These are phyloP conservation scores for Coccomyxa sp. DNA, from an alignment of 139 green algal genomes.

Conservation along the genomic window DNA sequence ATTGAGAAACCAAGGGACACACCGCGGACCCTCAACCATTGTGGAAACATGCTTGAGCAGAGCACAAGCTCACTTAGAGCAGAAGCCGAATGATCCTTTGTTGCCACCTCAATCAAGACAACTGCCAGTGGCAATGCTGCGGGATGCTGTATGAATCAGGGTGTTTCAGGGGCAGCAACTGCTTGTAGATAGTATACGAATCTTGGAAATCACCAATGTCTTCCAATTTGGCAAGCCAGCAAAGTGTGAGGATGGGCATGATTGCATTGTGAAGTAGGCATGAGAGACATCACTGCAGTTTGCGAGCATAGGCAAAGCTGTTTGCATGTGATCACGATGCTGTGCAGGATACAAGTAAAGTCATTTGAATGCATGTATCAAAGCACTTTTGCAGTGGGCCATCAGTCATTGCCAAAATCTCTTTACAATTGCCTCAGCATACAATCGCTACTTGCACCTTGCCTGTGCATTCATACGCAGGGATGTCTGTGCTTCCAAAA, in stretches of 20 bases:
- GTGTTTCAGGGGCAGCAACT: neutral
- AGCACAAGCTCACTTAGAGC: no score
- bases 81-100: no score
- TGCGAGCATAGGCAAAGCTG: neutral
- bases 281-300: neutral
- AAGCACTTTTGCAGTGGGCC: neutral
- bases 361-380: neutral
- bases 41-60: no score
- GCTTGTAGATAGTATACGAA: neutral
- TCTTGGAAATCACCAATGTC: neutral
- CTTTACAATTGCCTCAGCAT: neutral
- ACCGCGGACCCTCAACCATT: no score
- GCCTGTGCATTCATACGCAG: neutral
- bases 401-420: neutral
- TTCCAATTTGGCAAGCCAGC: neutral
- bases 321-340: neutral
- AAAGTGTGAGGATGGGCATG: neutral
- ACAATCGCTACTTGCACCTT: neutral
- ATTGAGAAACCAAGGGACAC: no score
- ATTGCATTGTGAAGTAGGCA: neutral
- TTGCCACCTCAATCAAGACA: no score
- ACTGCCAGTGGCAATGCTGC: neutral
- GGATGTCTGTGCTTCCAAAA: neutral
- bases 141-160: neutral
- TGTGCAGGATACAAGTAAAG: no score